phyloP scores from a whole-genome alignment of 805 yeast species.

The Wickerhamiella qilinensis region DNA sequence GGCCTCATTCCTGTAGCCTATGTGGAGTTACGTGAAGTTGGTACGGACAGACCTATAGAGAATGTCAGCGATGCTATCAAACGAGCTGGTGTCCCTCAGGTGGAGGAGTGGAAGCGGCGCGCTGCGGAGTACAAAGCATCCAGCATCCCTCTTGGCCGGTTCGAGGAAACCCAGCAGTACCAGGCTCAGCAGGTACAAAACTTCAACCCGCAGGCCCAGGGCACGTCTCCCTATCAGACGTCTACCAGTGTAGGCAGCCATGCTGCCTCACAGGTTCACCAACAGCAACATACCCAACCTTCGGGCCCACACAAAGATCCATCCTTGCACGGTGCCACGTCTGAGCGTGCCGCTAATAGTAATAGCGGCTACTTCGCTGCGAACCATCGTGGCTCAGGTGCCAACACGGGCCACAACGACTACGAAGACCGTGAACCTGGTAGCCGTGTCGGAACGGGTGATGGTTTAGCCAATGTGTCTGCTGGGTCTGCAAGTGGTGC shows the following conservation, averaged over 20 bases:
- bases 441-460: background rate
- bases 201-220: background rate
- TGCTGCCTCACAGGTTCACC: background rate
- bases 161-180: constrained; percentile 20
- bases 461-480: background rate
- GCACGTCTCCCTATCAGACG: background rate
- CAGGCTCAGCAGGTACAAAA: background rate
- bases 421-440: background rate
- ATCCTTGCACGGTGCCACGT: background rate
- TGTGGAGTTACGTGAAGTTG: constrained; percentile 69
- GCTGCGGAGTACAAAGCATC: constrained; percentile 88
- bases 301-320: no score
- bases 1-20: constrained; percentile 89
- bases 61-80: constrained; percentile 42
- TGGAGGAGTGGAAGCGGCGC: constrained; percentile 86
- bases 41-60: constrained; percentile 43
- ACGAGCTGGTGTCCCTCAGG: constrained; percentile 66
- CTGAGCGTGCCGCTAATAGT: background rate
- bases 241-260: background rate
- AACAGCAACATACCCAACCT: no score
- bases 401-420: background rate
- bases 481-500: background rate
- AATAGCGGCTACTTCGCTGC: background rate
- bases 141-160: constrained; percentile 47
- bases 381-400: background rate